These are phyloP conservation scores for Stemphylium beticola DNA, from an alignment of 2,329 filamentous ascomycete genomes.

Conservation along the genomic window DNA sequence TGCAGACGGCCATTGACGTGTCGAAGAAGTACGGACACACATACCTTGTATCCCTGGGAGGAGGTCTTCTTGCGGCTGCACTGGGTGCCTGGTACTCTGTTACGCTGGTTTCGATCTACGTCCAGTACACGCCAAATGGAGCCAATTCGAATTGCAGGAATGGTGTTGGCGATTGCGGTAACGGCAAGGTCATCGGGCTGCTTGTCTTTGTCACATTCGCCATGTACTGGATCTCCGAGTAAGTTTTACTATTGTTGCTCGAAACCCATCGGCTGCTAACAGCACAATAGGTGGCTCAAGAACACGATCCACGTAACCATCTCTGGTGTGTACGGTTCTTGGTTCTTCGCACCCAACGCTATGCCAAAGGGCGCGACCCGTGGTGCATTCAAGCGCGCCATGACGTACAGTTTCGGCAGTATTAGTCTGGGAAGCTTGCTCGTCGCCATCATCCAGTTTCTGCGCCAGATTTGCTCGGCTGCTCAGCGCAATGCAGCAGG, in stretches of 20 bases:
- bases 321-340: slow-evolving; percentile 86
- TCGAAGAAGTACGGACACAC: slow-evolving; percentile 85
- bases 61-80: slow-evolving; percentile 75
- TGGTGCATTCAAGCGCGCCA: slow-evolving; percentile 78
- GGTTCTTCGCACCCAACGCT: slow-evolving; percentile 80
- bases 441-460: slow-evolving; percentile 83
- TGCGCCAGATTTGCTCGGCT: slow-evolving; percentile 82
- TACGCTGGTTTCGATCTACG: slow-evolving; percentile 85
- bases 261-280: slow-evolving; percentile 56
- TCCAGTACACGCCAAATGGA: slow-evolving; percentile 73
- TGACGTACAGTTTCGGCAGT: slow-evolving; percentile 92
- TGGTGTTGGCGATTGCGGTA: slow-evolving; percentile 69
- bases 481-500: slow-evolving; percentile 69
- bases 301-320: slow-evolving; percentile 90
- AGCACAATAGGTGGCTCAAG: slow-evolving; percentile 69
- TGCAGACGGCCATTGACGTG: slow-evolving; percentile 84
- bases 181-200: slow-evolving; percentile 80
- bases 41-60: slow-evolving; percentile 83
- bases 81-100: slow-evolving; percentile 86
- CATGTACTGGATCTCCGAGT: slow-evolving; percentile 89
- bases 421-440: slow-evolving; percentile 86
- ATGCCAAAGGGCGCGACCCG: slow-evolving; percentile 81
- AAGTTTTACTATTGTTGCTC: slow-evolving; percentile 13
- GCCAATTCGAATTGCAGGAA: slow-evolving; percentile 62
- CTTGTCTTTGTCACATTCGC: slow-evolving; percentile 89